A percentile compares a stretch with the other conserved stretches of the same genome.
Evolutionary conservation across 2,329 filamentous ascomycete species (phyloP).

Genomic region (Penicillium vulpinum): DNA sequence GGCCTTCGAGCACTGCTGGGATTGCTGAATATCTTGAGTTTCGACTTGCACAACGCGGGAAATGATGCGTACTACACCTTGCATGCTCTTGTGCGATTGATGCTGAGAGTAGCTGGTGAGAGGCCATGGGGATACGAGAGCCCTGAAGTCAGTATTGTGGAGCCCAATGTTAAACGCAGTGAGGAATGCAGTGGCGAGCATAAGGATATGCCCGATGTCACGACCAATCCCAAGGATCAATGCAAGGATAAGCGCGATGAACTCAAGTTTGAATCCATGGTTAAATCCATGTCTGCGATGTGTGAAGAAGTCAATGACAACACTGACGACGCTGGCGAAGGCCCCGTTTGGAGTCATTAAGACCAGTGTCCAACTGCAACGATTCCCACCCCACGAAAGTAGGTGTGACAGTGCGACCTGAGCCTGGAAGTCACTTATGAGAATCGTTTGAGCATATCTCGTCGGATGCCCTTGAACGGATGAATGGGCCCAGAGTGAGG

Average conservation of each 20-base stretch:
- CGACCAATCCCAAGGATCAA: not conserved
- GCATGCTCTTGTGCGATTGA: constrained; percentile 67
- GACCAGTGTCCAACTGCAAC: not conserved
- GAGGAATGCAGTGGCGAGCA: no score
- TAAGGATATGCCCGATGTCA: not conserved
- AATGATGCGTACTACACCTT: constrained; percentile 84
- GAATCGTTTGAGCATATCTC: not conserved
- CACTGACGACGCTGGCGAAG: not conserved
- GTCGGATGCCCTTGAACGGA: not conserved
- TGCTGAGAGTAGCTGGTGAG: constrained; percentile 8
- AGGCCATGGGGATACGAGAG: not conserved
- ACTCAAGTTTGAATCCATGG: not conserved
- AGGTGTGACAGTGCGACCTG: not conserved
- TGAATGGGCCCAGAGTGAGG: not conserved
- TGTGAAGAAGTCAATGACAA: not conserved
- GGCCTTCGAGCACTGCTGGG: constrained; percentile 63
- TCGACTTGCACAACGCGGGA: constrained; percentile 78
- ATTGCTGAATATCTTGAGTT: constrained; percentile 62
- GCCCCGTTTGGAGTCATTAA: not conserved
- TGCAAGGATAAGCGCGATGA: not conserved
- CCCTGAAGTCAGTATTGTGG: not conserved
- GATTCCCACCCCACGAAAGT: not conserved
- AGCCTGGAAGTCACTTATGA: not conserved
- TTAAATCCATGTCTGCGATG: not conserved
- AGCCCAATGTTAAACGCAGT: not conserved